These are phyloP conservation scores for Saccharomycopsis fibuligera DNA, from an alignment of 805 yeast genomes.

Conservation along the genomic window DNA sequence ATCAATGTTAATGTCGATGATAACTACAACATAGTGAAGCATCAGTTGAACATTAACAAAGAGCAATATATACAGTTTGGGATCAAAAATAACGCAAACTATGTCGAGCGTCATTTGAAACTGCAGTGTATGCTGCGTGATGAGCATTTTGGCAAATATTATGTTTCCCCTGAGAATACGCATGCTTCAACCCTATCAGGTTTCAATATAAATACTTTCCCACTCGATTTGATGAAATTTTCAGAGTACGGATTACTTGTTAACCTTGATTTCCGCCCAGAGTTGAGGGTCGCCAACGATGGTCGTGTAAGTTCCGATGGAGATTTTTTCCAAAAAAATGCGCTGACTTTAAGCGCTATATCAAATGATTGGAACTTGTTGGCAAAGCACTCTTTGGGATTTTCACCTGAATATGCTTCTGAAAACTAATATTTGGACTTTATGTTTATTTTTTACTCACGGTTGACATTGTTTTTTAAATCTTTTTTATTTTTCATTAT, in stretches of 20 bases:
- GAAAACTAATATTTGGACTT: too few relatives aligned
- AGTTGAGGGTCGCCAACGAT: neutral
- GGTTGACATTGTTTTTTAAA: neutral
- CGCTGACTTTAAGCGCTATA: neutral
- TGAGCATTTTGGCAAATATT: too few relatives aligned
- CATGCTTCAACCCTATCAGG: too few relatives aligned
- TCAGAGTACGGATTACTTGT: constrained; percentile 10
- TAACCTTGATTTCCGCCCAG: constrained; percentile 16
- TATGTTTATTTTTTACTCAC: neutral
- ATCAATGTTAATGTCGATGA: constrained; percentile 4
- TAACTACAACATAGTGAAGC: constrained; percentile 1
- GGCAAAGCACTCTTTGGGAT: too few relatives aligned
- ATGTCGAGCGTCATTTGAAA: too few relatives aligned
- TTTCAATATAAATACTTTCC: constrained; percentile 3
- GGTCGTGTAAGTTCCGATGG: neutral
- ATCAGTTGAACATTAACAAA: too few relatives aligned
- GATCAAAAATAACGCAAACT: too few relatives aligned
- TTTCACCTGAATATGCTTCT: too few relatives aligned
- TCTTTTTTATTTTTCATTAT: too few relatives aligned
- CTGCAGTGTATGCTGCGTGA: too few relatives aligned
- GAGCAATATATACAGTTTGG: too few relatives aligned
- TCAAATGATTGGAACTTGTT: neutral
- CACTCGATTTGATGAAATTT: constrained; percentile 8
- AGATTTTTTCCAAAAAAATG: constrained; percentile 3
- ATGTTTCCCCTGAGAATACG: neutral